A percentile compares a stretch with the other conserved stretches of the same genome.
Evolutionary conservation across 257 asterid species (phyloP).

Genomic region (Sherardia arvensis): DNA sequence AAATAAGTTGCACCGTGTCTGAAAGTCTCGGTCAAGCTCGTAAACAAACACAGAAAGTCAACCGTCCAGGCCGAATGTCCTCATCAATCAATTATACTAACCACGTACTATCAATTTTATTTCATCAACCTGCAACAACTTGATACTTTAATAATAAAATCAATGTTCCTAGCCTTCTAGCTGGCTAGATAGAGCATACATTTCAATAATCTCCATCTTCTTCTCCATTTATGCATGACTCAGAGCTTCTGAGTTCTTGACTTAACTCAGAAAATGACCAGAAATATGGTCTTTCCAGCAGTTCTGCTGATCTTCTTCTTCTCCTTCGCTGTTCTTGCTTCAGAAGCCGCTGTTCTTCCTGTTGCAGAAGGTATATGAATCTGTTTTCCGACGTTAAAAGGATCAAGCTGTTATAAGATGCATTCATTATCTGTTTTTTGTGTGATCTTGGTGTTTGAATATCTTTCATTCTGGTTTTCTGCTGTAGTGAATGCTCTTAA

Average conservation of each 20-base stretch:
- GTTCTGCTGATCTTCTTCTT: slow-evolving; percentile 19
- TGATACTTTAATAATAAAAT: not conserved
- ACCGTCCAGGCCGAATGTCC: not conserved
- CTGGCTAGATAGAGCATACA: not conserved
- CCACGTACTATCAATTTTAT: not conserved
- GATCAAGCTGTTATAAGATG: too few relatives aligned
- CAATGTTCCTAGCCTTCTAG: not conserved
- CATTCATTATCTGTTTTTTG: too few relatives aligned
- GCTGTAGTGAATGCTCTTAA: slow-evolving; percentile 30
- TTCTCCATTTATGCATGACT: not conserved
- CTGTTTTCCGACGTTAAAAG: too few relatives aligned
- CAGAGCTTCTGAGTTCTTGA: not conserved
- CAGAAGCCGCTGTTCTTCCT: slow-evolving; percentile 24
- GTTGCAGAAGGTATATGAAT: slow-evolving; percentile 23
- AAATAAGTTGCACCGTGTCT: not conserved
- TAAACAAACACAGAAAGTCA: not conserved
- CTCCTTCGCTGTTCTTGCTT: slow-evolving; percentile 16
- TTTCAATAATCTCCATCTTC: not conserved
- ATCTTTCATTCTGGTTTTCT: not conserved
- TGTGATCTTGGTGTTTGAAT: not conserved
- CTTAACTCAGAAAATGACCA: not conserved
- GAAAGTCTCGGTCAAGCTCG: not conserved
- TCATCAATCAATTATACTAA: not conserved
- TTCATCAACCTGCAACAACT: not conserved
- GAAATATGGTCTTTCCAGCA: slow-evolving; percentile 13